Evolutionary conservation across 371 early-diverging fungal species (phyloP).

Genomic region (Actinomortierella wolfii): DNA sequence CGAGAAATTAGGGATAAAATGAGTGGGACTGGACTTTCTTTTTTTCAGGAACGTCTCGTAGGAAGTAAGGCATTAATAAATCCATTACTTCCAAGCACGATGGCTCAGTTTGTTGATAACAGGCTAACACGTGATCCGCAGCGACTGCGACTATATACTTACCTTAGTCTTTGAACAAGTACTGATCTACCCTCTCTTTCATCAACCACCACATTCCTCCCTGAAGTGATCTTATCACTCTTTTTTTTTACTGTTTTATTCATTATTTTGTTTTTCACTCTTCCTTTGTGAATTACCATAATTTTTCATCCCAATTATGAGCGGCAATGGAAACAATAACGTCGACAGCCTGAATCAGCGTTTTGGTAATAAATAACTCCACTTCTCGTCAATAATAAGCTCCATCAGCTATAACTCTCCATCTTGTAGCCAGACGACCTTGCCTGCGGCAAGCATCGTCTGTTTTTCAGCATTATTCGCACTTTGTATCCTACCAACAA

Average conservation of each 20-base stretch:
- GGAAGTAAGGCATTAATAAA: too few species aligned
- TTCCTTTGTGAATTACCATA: constrained; percentile 33
- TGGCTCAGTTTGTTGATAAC: too few species aligned
- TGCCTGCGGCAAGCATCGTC: too few species aligned
- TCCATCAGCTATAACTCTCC: constrained; percentile 1
- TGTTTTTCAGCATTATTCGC: background rate
- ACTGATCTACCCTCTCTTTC: background rate
- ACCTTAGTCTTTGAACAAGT: too few species aligned
- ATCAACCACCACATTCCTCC: constrained; percentile 5
- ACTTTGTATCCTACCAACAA: too few species aligned
- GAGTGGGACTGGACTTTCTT: too few species aligned
- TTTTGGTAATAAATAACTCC: constrained; percentile 54
- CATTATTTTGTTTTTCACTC: constrained; percentile 9
- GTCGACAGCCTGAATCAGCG: constrained; percentile 68
- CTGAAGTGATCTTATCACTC: constrained; percentile 1
- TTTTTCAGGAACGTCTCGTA: too few species aligned
- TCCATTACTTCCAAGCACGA: too few species aligned
- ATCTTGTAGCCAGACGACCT: constrained; percentile 1
- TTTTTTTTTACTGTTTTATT: constrained; percentile 11
- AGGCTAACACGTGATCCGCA: too few species aligned
- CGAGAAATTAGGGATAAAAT: too few species aligned
- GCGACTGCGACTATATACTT: too few species aligned
- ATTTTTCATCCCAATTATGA: constrained; percentile 48
- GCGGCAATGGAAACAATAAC: constrained; percentile 61
- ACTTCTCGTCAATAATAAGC: background rate